Evolutionary conservation across 1,284 basidiomycete genomes (phyloP).

Genomic region (Schizophyllum commune): DNA sequence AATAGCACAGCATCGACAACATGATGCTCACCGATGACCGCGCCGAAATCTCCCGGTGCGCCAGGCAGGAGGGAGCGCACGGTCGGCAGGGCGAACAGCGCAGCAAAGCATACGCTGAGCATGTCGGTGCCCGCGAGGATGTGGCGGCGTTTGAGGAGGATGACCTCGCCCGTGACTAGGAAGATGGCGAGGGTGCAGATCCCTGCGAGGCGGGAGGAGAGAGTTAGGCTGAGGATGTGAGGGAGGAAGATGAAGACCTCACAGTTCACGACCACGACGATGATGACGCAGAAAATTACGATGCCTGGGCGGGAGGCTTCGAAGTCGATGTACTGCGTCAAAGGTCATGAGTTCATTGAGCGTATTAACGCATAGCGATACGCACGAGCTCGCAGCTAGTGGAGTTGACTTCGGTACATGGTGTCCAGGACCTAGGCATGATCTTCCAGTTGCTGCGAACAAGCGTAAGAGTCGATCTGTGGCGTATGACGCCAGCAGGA

Average conservation of each 20-base stretch:
- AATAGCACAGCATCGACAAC: not conserved
- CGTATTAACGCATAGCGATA: not conserved
- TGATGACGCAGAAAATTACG: conserved; percentile 1
- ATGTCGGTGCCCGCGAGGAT: not conserved
- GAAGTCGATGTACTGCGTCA: not conserved
- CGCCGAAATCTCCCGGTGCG: not conserved
- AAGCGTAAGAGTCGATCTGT: not conserved
- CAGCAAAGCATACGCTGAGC: not conserved
- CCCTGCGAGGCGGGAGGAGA: not conserved
- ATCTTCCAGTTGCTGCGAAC: not conserved
- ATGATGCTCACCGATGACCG: not conserved
- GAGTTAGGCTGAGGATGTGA: not conserved
- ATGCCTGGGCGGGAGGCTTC: not conserved
- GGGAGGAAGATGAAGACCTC: not conserved
- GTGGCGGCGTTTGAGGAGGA: not conserved
- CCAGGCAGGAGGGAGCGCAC: not conserved
- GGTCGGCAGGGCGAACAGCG: conserved; percentile 1
- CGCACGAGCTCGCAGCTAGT: not conserved
- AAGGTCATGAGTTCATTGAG: not conserved
- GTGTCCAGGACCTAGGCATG: not conserved
- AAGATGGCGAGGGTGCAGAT: not conserved
- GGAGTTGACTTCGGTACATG: not conserved
- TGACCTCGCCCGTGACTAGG: not conserved
- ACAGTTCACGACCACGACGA: conserved; percentile 1
- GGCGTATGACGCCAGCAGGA: not conserved